Percentiles rank a stretch among this genome's conserved stretches.
Evolutionary conservation across 2,329 filamentous ascomycete species (phyloP).

Genomic region (Xenoacremonium recifei): DNA sequence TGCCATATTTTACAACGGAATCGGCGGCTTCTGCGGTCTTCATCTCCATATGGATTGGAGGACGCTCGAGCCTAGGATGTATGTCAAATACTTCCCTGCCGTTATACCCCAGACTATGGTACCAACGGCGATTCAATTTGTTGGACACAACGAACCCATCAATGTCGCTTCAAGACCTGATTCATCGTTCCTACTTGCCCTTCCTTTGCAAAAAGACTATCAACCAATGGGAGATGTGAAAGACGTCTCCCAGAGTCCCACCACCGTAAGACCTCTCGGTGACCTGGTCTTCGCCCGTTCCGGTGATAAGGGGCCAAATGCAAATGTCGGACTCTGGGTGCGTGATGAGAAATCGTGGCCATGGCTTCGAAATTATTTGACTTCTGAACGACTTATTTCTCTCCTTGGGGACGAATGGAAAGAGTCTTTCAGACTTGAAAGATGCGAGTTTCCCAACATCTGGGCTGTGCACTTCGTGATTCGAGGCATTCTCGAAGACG

Average conservation of each 20-base stretch:
- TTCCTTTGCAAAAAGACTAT: too few species aligned
- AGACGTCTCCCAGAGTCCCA: background rate
- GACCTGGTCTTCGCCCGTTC: constrained; percentile 29
- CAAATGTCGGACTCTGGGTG: constrained; percentile 34
- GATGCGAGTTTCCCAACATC: constrained; percentile 44
- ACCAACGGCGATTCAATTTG: background rate
- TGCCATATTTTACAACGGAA: constrained; percentile 27
- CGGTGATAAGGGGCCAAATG: constrained; percentile 34
- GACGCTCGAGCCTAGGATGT: background rate
- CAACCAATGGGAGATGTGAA: background rate
- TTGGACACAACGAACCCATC: constrained; percentile 3
- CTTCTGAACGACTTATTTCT: constrained; percentile 31
- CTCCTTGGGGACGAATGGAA: constrained; percentile 45
- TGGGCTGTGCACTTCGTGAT: constrained; percentile 45
- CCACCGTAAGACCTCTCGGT: constrained; percentile 21
- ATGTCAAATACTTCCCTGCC: background rate
- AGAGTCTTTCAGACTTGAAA: constrained; percentile 37
- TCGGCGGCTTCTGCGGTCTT: constrained; percentile 32
- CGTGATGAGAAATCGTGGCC: constrained; percentile 37
- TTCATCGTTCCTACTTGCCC: too few species aligned
- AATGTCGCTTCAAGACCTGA: background rate
- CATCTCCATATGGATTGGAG: constrained; percentile 27
- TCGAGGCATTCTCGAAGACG: constrained; percentile 41
- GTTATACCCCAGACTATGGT: background rate
- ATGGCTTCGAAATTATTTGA: constrained; percentile 40